Evolutionary conservation across 108 stramenopile species (phyloP).

Genomic region (Stephanodiscus minutulus): DNA sequence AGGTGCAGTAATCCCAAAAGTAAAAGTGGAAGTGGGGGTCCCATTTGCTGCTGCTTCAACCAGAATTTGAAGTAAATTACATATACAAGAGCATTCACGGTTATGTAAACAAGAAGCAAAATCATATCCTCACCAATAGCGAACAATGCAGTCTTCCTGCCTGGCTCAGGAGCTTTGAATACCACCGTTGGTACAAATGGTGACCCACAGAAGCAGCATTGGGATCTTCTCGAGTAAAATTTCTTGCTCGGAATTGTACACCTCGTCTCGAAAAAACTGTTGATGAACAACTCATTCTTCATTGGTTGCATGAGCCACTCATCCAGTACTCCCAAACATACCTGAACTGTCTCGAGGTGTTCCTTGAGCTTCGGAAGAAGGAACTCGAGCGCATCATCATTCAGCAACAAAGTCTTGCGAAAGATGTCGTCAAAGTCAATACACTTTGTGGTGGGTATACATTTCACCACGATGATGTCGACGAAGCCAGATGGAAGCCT

Average conservation of each 20-base stretch:
- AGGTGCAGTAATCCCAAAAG: too few species aligned
- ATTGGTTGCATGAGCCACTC: conserved; percentile 61
- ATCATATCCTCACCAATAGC: background rate
- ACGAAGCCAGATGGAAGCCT: background rate
- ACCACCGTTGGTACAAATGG: too few species aligned
- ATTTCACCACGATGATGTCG: background rate
- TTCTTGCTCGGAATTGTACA: background rate
- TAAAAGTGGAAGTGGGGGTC: too few species aligned
- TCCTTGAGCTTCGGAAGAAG: conserved; percentile 4
- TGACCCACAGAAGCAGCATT: background rate
- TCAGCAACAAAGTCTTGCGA: conserved; percentile 4
- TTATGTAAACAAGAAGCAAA: background rate
- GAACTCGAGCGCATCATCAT: background rate
- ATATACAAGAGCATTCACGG: background rate
- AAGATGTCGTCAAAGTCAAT: conserved; percentile 6
- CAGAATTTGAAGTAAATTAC: background rate
- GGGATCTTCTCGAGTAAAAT: background rate
- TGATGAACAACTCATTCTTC: background rate
- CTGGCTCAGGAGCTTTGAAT: too few species aligned
- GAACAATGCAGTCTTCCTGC: too few species aligned
- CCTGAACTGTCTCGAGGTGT: background rate
- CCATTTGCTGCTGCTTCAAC: too few species aligned
- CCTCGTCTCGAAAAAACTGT: conserved; percentile 15
- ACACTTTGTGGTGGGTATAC: background rate
- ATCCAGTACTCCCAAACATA: conserved; percentile 8